Evolutionary conservation across 164 flowering plant genomes (phyloP).

Genomic region (Stephania japonica): DNA sequence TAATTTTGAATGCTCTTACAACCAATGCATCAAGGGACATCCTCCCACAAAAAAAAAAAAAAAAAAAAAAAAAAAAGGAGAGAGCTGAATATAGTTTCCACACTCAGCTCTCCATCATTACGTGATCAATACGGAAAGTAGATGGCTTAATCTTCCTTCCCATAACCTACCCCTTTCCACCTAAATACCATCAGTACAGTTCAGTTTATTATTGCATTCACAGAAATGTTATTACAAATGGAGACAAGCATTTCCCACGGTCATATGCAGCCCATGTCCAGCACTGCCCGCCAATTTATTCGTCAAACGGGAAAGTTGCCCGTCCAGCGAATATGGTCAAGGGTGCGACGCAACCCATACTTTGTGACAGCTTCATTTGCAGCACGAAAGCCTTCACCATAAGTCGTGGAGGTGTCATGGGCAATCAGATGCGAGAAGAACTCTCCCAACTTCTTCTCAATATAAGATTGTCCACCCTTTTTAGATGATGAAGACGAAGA

Average conservation of each 20-base stretch:
- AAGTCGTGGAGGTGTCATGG: slow-evolving; percentile 78
- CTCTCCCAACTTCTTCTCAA: slow-evolving; percentile 72
- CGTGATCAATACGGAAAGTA: background rate
- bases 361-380: slow-evolving; percentile 78
- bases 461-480: slow-evolving; percentile 63
- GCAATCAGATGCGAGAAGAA: slow-evolving; percentile 89
- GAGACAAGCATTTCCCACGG: background rate
- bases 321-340: slow-evolving; percentile 70
- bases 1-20: slow-evolving; percentile 9
- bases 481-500: slow-evolving; percentile 60
- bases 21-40: slow-evolving; percentile 11
- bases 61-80: slow-evolving; percentile 26
- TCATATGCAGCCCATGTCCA: background rate
- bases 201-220: background rate
- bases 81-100: slow-evolving; percentile 22
- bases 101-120: slow-evolving; percentile 26
- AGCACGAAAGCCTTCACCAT: slow-evolving; percentile 83
- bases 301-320: slow-evolving; percentile 53
- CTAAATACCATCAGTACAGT: background rate
- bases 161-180: background rate
- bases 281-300: background rate
- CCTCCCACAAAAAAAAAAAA: slow-evolving; percentile 22
- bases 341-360: slow-evolving; percentile 72
- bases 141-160: background rate
- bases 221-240: background rate